Percentiles rank a stretch among this genome's conserved stretches.
phyloP scores from a whole-genome alignment of 768 basidiomycete genomes.

The Gloeophyllum trabeum region DNA sequence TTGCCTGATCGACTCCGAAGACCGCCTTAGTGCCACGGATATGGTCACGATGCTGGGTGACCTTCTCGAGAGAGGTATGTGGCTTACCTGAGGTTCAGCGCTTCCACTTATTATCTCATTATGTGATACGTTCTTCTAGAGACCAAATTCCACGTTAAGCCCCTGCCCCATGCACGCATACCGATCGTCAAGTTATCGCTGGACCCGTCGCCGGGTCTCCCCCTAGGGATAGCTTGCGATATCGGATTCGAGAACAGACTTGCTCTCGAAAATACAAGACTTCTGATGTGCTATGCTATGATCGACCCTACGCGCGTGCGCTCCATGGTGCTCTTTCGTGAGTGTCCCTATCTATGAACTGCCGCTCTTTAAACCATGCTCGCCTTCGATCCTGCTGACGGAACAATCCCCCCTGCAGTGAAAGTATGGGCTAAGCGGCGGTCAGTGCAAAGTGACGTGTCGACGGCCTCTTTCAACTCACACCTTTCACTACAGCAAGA shows the following conservation, averaged over 20 bases:
- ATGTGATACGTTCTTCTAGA: conserved; percentile 40
- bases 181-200: conserved; percentile 97
- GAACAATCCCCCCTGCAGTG: conserved; percentile 34
- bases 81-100: conserved; percentile 3
- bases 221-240: conserved; percentile 90
- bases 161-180: conserved; percentile 92
- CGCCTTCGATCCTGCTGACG: conserved; percentile 3
- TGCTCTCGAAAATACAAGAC: conserved; percentile 91
- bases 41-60: conserved; percentile 91
- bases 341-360: conserved; percentile 41
- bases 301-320: conserved; percentile 90
- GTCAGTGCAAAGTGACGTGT: conserved; percentile 25
- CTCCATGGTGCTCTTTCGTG: conserved; percentile 92
- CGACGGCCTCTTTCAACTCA: background rate
- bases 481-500: conserved; percentile 54
- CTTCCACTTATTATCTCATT: conserved; percentile 6
- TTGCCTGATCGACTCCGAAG: conserved; percentile 85
- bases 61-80: conserved; percentile 83
- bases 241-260: conserved; percentile 98
- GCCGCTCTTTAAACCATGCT: no score
- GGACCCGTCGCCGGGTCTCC: conserved; percentile 71
- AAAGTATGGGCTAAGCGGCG: conserved; percentile 99
- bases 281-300: conserved; percentile 96
- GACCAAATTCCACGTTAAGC: conserved; percentile 94
- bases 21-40: conserved; percentile 72